Base-by-base conservation (phyloP, 1,284 basidiomycete genomes). In the Naganishia albida region DNA sequence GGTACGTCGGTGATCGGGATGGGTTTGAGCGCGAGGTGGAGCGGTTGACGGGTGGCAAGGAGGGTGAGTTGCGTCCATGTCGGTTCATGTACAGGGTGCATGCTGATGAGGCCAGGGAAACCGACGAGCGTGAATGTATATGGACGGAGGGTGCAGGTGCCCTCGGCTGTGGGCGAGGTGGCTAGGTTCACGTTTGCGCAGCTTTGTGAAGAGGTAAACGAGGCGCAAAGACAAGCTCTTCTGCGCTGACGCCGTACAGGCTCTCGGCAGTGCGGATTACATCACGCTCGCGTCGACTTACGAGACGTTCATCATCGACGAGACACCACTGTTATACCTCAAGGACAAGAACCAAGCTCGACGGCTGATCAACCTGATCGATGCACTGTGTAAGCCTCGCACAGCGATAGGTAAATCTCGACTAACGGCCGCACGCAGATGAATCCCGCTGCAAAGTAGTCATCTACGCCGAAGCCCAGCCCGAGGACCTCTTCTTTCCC, bases 221-320 rank as follows among this genome's bases (percentile, higher is more conserved):
- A n/a, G 4, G 1, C 0, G 2, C 8, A 18, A 8, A 34, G 13
- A 51, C 34, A 25, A 28, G 6, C 25, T 3, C 15, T 57, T 18
- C 34, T 7, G 56, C 67, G 44, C 44, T 42, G 23, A 13, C 30
- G 28, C 34, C 62, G 51, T 34, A 8, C 68, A 85, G 80, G 82
- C 87, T 0, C 79, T 88, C 0, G 87, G 87, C 0, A 82, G 87
- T 1, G 88, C 87, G 10, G 87, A 89, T 75, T 89, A 88, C 73
- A 79, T 88, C 46, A 84, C 85, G 0, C 76, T 89, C 10, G 84
- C 86, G 0, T 84, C 84, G 0, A 82, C 80, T 1, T 87, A 82
- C 70, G 80, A 82, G 64, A 86, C 84, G 0, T 77, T 88, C 63
- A 81, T 85, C 68, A 81, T 89, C 62, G 84, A 85, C 53, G 78